phyloP scores from a whole-genome alignment of 1,139 yeast species.

The Oligophagozyma castellii region DNA sequence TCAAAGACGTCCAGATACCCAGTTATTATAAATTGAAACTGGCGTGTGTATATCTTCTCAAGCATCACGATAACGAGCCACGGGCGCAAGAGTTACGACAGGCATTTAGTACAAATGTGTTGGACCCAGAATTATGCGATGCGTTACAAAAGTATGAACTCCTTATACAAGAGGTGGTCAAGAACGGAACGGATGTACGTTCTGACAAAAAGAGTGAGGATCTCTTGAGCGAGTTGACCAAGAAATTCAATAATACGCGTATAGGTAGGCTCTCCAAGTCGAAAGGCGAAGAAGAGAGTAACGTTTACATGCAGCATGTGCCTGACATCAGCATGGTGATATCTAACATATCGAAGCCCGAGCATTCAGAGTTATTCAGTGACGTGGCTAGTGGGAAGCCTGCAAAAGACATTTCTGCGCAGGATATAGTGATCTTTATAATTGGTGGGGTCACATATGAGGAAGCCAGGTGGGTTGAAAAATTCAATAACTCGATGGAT shows the following conservation, averaged over 20 bases:
- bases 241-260: conserved; percentile 19
- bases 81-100: conserved; percentile 4
- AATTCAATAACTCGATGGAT: conserved; percentile 40
- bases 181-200: not conserved
- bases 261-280: conserved; percentile 4
- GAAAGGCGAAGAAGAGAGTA: conserved; percentile 26
- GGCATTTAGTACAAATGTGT: conserved; percentile 8
- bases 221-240: conserved; percentile 22
- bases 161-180: not conserved
- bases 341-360: conserved; percentile 36
- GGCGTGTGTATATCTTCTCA: conserved; percentile 56
- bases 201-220: conserved; percentile 12
- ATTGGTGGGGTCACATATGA: conserved; percentile 90
- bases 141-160: conserved; percentile 11
- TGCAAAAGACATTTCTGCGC: conserved; percentile 28
- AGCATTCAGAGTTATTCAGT: conserved; percentile 33
- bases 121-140: conserved; percentile 14
- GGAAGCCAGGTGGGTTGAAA: conserved; percentile 73
- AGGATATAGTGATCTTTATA: conserved; percentile 67
- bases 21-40: conserved; percentile 41
- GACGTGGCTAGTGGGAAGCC: conserved; percentile 25
- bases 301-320: conserved; percentile 57
- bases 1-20: conserved; percentile 17
- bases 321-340: conserved; percentile 54
- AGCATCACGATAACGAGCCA: conserved; percentile 35